Evolutionary conservation across 2,329 filamentous ascomycete species (phyloP).

Genomic region (Lojkania enalia): DNA sequence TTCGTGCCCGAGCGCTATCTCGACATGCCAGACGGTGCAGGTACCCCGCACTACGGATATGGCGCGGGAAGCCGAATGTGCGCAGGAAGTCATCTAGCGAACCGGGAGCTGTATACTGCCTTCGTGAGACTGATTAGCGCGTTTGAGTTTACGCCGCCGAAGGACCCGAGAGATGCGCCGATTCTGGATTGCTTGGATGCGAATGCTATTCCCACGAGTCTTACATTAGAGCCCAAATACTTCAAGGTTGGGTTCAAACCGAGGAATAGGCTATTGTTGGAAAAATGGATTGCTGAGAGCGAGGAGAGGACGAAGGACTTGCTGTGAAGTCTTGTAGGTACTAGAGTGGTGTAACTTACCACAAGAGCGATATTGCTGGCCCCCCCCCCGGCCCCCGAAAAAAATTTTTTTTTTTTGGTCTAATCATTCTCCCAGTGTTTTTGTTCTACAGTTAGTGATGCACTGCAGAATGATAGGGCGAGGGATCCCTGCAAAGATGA

Average conservation of each 20-base stretch:
- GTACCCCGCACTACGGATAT: constrained; percentile 54
- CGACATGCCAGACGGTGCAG: constrained; percentile 48
- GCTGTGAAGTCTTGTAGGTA: constrained; percentile 20
- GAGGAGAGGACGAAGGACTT: constrained; percentile 51
- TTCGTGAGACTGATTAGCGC: constrained; percentile 54
- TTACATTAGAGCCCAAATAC: constrained; percentile 56
- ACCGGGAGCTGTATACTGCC: constrained; percentile 49
- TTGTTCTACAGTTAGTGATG: too few relatives aligned
- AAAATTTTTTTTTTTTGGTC: too few relatives aligned
- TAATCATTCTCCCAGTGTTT: too few relatives aligned
- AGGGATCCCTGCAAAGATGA: too few relatives aligned
- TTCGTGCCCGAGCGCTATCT: constrained; percentile 76
- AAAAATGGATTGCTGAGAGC: constrained; percentile 53
- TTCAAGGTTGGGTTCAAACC: constrained; percentile 55
- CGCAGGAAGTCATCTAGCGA: constrained; percentile 51
- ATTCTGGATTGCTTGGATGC: constrained; percentile 51
- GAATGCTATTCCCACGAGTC: constrained; percentile 51
- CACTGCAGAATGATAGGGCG: too few relatives aligned
- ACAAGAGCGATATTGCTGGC: too few relatives aligned
- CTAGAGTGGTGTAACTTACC: too few relatives aligned
- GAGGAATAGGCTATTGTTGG: constrained; percentile 46
- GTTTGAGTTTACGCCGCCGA: constrained; percentile 50
- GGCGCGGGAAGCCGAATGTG: constrained; percentile 54
- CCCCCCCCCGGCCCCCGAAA: too few relatives aligned
- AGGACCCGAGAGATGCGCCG: constrained; percentile 45